Percentiles rank a stretch among this genome's conserved stretches.
Evolutionary conservation across 2,329 filamentous ascomycete genomes (phyloP).

Genomic region (Aspergillus udagawae): DNA sequence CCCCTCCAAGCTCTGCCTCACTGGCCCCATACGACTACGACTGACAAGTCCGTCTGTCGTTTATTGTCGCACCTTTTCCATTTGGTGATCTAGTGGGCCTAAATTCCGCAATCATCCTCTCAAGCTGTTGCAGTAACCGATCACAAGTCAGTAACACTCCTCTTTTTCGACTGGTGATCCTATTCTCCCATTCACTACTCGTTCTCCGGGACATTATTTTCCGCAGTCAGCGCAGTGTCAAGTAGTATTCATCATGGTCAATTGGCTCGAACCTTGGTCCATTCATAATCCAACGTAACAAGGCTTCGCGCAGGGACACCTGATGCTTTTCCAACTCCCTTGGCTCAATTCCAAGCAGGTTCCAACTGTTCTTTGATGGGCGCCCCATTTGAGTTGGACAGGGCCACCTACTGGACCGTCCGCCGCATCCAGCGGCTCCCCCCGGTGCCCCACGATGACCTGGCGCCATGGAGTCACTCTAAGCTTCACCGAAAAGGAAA

Average conservation of each 20-base stretch:
- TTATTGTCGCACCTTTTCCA: neutral
- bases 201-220: neutral
- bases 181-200: neutral
- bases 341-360: constrained; percentile 1
- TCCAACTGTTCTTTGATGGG: constrained; percentile 19
- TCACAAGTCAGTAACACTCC: neutral
- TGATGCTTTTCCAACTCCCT: constrained; percentile 13
- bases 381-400: constrained; percentile 12
- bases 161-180: neutral
- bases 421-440: constrained; percentile 10
- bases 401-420: constrained; percentile 19
- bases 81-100: neutral
- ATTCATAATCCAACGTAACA: neutral
- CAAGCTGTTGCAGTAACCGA: neutral
- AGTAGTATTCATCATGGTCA: neutral
- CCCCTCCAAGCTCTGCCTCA: neutral
- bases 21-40: neutral
- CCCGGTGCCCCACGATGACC: constrained; percentile 25
- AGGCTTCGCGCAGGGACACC: neutral
- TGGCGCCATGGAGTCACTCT: constrained; percentile 13
- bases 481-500: constrained; percentile 18
- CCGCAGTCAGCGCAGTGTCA: too few species aligned
- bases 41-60: neutral
- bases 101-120: neutral
- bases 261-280: neutral